phyloP scores from a whole-genome alignment of 78 protist species.

The Polysphondylium violaceum region DNA sequence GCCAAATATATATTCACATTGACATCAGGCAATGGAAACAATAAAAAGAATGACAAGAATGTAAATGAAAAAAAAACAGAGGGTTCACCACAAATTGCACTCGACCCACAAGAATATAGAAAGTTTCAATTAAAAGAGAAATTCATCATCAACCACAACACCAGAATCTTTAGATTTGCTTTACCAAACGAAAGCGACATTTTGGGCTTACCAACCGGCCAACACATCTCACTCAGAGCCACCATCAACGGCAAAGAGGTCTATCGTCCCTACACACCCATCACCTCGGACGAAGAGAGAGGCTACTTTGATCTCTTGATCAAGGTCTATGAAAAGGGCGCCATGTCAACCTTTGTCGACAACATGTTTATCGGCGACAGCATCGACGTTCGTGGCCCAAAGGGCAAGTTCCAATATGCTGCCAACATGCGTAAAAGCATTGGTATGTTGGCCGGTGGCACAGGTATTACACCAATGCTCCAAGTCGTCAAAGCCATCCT shows the following conservation, averaged over 20 bases:
- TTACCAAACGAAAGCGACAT: constrained; percentile 49
- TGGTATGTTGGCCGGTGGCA: constrained; percentile 91
- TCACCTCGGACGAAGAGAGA: constrained; percentile 47
- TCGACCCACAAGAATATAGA: constrained; percentile 57
- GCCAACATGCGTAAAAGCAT: constrained; percentile 47
- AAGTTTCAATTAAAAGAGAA: constrained; percentile 61
- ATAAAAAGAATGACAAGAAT: neutral
- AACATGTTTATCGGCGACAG: constrained; percentile 78
- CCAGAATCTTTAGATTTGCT: constrained; percentile 69
- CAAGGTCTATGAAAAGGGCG: constrained; percentile 84
- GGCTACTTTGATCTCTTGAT: constrained; percentile 89
- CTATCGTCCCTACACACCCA: constrained; percentile 90
- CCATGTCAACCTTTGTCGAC: constrained; percentile 68
- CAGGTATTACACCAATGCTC: constrained; percentile 93
- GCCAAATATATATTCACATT: constrained; percentile 13
- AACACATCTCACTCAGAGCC: constrained; percentile 68
- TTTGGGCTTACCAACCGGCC: constrained; percentile 59
- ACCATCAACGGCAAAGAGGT: constrained; percentile 45
- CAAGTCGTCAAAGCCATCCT: constrained; percentile 86
- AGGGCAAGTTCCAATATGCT: constrained; percentile 63
- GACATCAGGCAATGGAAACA: neutral
- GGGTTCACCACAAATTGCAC: constrained; percentile 13
- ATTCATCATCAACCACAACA: constrained; percentile 61
- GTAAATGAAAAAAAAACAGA: neutral
- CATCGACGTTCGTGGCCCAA: constrained; percentile 86